A percentile compares a stretch with the other conserved stretches of the same genome.
phyloP scores from a whole-genome alignment of 495 filamentous ascomycete species.

The Aspergillus conjunctus region DNA sequence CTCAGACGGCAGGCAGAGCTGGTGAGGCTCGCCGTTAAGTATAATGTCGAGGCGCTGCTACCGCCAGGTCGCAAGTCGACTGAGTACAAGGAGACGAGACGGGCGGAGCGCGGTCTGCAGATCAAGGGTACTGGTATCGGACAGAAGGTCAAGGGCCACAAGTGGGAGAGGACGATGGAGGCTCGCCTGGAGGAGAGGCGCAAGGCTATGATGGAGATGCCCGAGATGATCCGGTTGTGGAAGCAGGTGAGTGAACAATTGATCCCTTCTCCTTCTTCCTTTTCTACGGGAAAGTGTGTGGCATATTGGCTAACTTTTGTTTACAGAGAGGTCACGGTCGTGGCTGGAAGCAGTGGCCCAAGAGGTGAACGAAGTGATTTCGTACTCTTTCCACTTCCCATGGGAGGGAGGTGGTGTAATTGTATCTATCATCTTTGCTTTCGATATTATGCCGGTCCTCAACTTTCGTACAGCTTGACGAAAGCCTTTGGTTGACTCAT shows the following conservation, averaged over 20 bases:
- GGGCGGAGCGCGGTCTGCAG: slow-evolving; percentile 70
- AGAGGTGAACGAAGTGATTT: slow-evolving; percentile 37
- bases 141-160: slow-evolving; percentile 92
- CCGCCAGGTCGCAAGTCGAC: slow-evolving; percentile 77
- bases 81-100: slow-evolving; percentile 62
- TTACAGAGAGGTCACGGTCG: slow-evolving; percentile 77
- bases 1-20: slow-evolving; percentile 88
- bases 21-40: slow-evolving; percentile 77
- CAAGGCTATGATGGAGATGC: slow-evolving; percentile 93
- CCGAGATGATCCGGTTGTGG: slow-evolving; percentile 85
- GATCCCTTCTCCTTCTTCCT: background rate
- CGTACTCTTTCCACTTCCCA: slow-evolving; percentile 18
- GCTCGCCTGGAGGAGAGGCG: slow-evolving; percentile 80
- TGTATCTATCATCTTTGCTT: slow-evolving; percentile 26
- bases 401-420: slow-evolving; percentile 30
- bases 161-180: slow-evolving; percentile 86
- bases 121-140: slow-evolving; percentile 91
- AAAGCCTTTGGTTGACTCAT: slow-evolving; percentile 25
- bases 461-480: slow-evolving; percentile 12
- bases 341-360: slow-evolving; percentile 92
- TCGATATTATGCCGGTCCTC: slow-evolving; percentile 26
- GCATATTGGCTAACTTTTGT: slow-evolving; percentile 28
- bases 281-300: background rate
- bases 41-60: slow-evolving; percentile 82
- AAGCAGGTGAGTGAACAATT: slow-evolving; percentile 72